Evolutionary conservation across 306 rosid species (phyloP).

Genomic region (Phaseolus lunatus): DNA sequence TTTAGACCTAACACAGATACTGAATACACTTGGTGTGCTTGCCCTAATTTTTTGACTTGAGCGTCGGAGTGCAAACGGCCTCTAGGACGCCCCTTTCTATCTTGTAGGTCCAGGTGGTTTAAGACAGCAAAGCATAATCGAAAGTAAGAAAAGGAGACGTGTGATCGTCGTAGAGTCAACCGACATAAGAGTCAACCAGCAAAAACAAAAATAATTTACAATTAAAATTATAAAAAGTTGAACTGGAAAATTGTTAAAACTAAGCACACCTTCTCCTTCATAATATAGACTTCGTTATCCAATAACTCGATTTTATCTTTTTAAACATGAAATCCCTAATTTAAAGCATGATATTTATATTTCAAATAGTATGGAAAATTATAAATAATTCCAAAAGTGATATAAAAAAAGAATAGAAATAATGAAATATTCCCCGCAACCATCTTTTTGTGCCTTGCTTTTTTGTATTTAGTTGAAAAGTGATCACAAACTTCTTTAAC

Average conservation of each 20-base stretch:
- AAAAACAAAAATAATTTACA: too few species aligned
- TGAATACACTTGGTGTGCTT: too few species aligned
- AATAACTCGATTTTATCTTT: not conserved
- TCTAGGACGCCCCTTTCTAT: too few species aligned
- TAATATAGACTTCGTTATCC: not conserved
- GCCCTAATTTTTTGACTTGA: too few species aligned
- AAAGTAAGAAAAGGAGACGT: too few species aligned
- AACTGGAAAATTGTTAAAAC: not conserved
- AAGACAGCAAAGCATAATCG: too few species aligned
- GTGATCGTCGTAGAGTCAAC: too few species aligned
- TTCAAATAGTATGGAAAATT: not conserved
- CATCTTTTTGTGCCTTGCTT: not conserved
- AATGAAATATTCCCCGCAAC: not conserved
- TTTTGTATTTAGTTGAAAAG: not conserved
- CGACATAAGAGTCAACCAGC: too few species aligned
- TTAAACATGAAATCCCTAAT: not conserved
- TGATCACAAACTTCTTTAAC: conserved; percentile 2
- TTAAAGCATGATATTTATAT: not conserved
- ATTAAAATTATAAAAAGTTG: too few species aligned
- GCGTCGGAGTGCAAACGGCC: too few species aligned
- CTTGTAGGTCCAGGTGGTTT: too few species aligned
- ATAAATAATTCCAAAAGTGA: not conserved
- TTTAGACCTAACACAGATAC: too few species aligned
- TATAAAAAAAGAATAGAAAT: not conserved
- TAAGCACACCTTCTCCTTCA: not conserved